Evolutionary conservation across 306 rosid genomes (phyloP).

Genomic region (Pyrus bretschneideri): DNA sequence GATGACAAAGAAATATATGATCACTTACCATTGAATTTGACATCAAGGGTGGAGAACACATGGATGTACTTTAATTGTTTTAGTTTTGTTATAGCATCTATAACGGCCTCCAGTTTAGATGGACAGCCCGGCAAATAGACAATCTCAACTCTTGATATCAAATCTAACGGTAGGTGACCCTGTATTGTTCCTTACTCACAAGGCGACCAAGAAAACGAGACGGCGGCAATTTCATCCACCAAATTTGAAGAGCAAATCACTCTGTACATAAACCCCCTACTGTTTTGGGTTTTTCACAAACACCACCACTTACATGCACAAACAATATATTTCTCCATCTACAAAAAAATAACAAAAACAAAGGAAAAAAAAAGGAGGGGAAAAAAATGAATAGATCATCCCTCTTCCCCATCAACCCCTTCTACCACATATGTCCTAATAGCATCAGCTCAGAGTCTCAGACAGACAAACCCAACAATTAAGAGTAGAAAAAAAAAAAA

Average conservation of each 20-base stretch:
- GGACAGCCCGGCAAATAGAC: no score
- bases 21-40: no score
- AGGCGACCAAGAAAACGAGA: not conserved
- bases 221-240: not conserved
- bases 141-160: no score
- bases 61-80: no score
- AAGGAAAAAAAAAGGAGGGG: not conserved
- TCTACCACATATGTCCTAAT: constrained; percentile 10
- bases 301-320: constrained; percentile 46
- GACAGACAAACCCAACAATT: constrained; percentile 36
- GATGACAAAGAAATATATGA: no score
- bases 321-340: constrained; percentile 45
- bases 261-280: constrained; percentile 30
- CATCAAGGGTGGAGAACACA: no score
- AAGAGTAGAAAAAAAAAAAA: constrained; percentile 17
- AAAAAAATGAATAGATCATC: constrained; percentile 6
- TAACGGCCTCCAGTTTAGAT: no score
- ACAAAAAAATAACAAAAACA: constrained; percentile 24
- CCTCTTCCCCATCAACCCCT: constrained; percentile 26
- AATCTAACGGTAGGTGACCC: not conserved
- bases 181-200: no score
- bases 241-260: constrained; percentile 6
- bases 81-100: no score
- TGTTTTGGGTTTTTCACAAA: constrained; percentile 38
- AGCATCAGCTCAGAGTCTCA: constrained; percentile 2